These are phyloP conservation scores for Oidiodendron maius DNA, from an alignment of 495 filamentous ascomycete genomes.

Conservation along the genomic window DNA sequence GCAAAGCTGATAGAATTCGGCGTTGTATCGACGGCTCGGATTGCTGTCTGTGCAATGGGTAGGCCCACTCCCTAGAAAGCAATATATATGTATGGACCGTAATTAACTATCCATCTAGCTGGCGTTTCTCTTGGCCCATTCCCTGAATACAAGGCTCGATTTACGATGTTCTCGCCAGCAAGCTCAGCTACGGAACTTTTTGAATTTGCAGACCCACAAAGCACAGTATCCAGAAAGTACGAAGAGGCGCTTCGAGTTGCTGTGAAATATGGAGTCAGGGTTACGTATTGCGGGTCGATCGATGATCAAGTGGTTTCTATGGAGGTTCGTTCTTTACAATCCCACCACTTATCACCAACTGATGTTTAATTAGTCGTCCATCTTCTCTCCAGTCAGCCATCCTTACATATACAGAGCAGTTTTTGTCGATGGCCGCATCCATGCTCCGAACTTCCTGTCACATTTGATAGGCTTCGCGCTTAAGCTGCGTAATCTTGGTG, in stretches of 20 bases:
- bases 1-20: conserved; percentile 81
- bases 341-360: neutral
- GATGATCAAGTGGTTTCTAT: conserved; percentile 94
- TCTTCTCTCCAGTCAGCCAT: conserved; percentile 75
- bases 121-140: conserved; percentile 94
- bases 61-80: conserved; percentile 16
- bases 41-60: conserved; percentile 84
- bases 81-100: neutral
- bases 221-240: conserved; percentile 76
- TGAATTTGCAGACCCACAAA: conserved; percentile 77
- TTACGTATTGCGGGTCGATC: conserved; percentile 85
- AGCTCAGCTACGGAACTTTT: conserved; percentile 89
- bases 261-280: conserved; percentile 70
- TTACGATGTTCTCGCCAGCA: too few relatives aligned
- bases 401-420: conserved; percentile 91
- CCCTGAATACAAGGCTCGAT: conserved; percentile 73
- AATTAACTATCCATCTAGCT: conserved; percentile 38
- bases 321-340: conserved; percentile 48
- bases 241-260: conserved; percentile 65
- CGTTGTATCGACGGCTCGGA: conserved; percentile 59
- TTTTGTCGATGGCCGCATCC: conserved; percentile 89
- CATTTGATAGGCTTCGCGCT: conserved; percentile 89
- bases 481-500: conserved; percentile 86
- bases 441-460: conserved; percentile 88
- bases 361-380: conserved; percentile 55